Base-by-base conservation (phyloP, 441 rosid species). In the Geranium incanum region DNA sequence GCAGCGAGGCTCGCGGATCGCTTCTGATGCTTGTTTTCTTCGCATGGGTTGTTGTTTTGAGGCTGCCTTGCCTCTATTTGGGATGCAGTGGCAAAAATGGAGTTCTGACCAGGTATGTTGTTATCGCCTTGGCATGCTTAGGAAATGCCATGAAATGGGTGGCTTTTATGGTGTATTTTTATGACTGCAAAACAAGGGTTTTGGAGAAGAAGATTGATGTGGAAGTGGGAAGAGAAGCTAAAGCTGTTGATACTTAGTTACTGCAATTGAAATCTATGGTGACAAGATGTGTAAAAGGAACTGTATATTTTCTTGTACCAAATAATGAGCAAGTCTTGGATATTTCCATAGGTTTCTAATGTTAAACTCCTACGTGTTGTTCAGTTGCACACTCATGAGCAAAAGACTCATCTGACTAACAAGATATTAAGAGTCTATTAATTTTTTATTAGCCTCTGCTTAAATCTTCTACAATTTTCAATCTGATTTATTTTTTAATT, bases 71-170 rank as follows among this genome's bases (percentile, higher is more conserved):
- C 60, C n/a, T 73, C 38, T 28, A n/a, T 71, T 71, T 69, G 15
- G 66, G 50, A 19, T 72, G 72, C 60, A 52, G 65, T 65, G 64
- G 59, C 38, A 69, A 52, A 8, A 0, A 7, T 1, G 68, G 68
- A 4, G 12, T 70, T 48, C 4, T 66, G 65, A 62, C 67, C 57
- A 16, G 15, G 16, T 36, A 5, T 16, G 71, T 13, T 0, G 8
- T 0, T 48, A 66, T 43, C 1, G 3, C 71, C 33, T 71, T 75
- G 62, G 18, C 69, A 15, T 73, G 74, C 37, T 2, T 72, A 1
- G 79, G 84, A 71, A 74, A 75, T 55, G 39, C 68, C 62, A 43
- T 73, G 72, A 81, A 78, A 63, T 78, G 79, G 84, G 36, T 36
- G 6, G 76, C 48, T 71, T 71, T 65, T 23, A 37, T 74, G 69